Conservation (phyloP, 371 early-diverging fungal genomes). For the Mucor lusitanicus region DNA sequence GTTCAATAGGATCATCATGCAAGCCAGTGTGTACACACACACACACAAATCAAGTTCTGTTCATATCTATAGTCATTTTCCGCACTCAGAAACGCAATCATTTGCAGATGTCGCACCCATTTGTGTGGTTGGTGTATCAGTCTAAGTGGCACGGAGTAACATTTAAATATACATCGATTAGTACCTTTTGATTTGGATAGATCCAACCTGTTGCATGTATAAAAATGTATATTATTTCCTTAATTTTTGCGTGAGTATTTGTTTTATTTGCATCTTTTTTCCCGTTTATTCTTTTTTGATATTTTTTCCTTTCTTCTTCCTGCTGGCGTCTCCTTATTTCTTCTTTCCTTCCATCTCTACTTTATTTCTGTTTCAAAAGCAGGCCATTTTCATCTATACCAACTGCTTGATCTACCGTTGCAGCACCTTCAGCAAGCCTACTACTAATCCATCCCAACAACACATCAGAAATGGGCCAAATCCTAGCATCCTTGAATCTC, state of each 20-base stretch:
- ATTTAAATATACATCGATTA: background rate
- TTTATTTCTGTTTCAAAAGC: background rate
- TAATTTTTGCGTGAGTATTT: conserved; percentile 1
- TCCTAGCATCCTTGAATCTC: conserved; percentile 42
- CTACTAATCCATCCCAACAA: too few relatives aligned
- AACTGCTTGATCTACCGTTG: background rate
- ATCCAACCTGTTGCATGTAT: background rate
- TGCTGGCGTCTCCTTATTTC: background rate
- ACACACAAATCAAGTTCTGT: background rate
- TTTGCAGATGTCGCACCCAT: background rate
- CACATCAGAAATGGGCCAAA: conserved; percentile 39
- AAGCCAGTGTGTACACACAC: background rate
- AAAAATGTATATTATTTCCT: background rate
- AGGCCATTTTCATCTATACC: background rate
- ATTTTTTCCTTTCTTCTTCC: conserved; percentile 4
- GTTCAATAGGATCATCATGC: background rate
- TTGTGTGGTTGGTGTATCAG: background rate
- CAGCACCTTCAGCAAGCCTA: background rate
- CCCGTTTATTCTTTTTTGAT: background rate
- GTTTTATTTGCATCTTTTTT: background rate
- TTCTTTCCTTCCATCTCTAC: background rate
- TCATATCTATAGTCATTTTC: background rate
- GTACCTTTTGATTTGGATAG: background rate
- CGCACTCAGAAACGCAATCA: background rate
- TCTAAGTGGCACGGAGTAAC: conserved; percentile 12